Evolutionary conservation across 2,329 filamentous ascomycete species (phyloP).

Genomic region (Drechslerella dactyloides): DNA sequence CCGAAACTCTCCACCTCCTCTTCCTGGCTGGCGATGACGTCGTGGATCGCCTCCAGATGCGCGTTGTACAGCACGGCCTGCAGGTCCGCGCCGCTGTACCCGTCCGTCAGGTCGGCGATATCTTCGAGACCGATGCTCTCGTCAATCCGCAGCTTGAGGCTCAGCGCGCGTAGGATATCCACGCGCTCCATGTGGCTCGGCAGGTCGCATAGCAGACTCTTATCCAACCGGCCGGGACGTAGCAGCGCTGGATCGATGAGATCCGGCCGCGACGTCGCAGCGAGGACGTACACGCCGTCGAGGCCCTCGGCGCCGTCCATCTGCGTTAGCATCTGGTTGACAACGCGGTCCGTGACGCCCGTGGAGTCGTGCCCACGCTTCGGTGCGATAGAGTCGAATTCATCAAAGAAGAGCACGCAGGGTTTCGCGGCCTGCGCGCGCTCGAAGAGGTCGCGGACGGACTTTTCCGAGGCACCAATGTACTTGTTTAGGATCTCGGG

Average conservation of each 20-base stretch:
- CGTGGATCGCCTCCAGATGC: conserved; percentile 95
- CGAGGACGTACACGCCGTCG: conserved; percentile 92
- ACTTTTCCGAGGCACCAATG: conserved; percentile 96
- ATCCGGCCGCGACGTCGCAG: conserved; percentile 90
- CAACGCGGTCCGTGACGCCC: conserved; percentile 96
- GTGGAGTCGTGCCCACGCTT: conserved; percentile 97
- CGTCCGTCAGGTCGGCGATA: conserved; percentile 79
- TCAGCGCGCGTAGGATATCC: conserved; percentile 84
- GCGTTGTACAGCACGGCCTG: conserved; percentile 96
- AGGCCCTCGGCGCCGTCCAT: conserved; percentile 98
- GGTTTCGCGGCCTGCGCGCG: conserved; percentile 87
- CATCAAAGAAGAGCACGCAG: conserved; percentile 96
- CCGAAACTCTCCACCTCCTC: conserved; percentile 56
- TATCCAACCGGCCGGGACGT: conserved; percentile 89
- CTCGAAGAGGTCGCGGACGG: conserved; percentile 91
- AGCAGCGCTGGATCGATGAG: conserved; percentile 93
- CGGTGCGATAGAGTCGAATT: conserved; percentile 96
- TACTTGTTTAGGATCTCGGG: conserved; percentile 99
- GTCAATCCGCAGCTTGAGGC: conserved; percentile 71
- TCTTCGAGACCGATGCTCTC: conserved; percentile 69
- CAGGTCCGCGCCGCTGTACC: conserved; percentile 91
- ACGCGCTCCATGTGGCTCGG: conserved; percentile 78
- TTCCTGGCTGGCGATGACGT: conserved; percentile 74
- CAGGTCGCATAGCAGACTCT: conserved; percentile 89
- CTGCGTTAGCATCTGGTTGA: conserved; percentile 96